Conservation (phyloP, 2,329 filamentous ascomycete genomes). For the Fusarium veterinarium region DNA sequence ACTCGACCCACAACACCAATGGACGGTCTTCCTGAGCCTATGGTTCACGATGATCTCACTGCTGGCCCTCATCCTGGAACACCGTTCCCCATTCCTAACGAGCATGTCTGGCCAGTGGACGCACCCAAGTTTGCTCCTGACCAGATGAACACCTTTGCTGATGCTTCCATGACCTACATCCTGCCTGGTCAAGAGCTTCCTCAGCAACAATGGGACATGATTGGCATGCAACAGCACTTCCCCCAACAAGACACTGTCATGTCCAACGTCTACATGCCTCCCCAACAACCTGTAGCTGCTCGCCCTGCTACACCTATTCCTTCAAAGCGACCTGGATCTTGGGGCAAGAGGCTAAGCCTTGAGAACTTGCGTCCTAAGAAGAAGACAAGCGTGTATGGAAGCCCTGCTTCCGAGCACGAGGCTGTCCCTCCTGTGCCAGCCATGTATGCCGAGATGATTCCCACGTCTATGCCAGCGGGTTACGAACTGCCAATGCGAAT, state of each 20-base stretch:
- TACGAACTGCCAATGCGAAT: conserved; percentile 47
- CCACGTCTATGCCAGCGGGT: conserved; percentile 44
- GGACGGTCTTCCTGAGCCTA: conserved; percentile 43
- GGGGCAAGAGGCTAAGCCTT: conserved; percentile 53
- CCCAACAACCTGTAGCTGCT: conserved; percentile 40
- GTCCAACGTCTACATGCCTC: conserved; percentile 43
- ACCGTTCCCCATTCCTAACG: conserved; percentile 55
- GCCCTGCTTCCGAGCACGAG: conserved; percentile 43
- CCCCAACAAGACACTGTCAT: conserved; percentile 46
- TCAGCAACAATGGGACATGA: conserved; percentile 45
- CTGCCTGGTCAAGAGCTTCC: conserved; percentile 45
- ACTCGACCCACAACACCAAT: conserved; percentile 53
- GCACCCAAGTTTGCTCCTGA: conserved; percentile 55
- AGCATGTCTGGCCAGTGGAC: conserved; percentile 52
- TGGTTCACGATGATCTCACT: conserved; percentile 51
- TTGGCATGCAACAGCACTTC: conserved; percentile 42
- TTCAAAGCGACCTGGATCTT: conserved; percentile 54
- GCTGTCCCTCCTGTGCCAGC: conserved; percentile 44
- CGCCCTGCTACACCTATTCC: conserved; percentile 54
- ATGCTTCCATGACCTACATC: conserved; percentile 48
- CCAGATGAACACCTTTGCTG: conserved; percentile 50
- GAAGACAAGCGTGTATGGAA: conserved; percentile 49
- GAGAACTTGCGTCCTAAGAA: conserved; percentile 53
- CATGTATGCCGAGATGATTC: conserved; percentile 47
- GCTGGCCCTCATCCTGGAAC: conserved; percentile 55